These are phyloP conservation scores for Breynia disticha DNA, from an alignment of 441 rosid species.

Conservation along the genomic window DNA sequence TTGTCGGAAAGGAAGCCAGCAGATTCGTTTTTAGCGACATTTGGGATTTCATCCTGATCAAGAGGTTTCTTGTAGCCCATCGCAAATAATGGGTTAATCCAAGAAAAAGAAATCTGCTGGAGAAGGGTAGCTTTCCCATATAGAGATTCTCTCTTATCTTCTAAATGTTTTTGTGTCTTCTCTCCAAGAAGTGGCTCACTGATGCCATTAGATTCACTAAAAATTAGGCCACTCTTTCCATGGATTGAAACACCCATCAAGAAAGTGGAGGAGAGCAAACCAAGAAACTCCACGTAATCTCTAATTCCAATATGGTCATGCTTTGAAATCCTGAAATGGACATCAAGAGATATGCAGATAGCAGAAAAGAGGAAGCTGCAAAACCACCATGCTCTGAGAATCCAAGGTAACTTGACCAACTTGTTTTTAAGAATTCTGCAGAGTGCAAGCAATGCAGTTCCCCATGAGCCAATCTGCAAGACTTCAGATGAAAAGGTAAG, in stretches of 20 bases:
- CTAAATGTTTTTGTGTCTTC: slow-evolving; percentile 22
- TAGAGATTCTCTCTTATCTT: slow-evolving; percentile 33
- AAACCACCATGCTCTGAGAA: slow-evolving; percentile 81
- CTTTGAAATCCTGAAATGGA: slow-evolving; percentile 24
- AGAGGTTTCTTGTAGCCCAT: slow-evolving; percentile 72
- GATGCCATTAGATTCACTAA: slow-evolving; percentile 20
- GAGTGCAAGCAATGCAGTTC: slow-evolving; percentile 25
- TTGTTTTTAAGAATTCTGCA: slow-evolving; percentile 26
- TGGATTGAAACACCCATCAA: slow-evolving; percentile 48
- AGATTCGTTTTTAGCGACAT: slow-evolving; percentile 53
- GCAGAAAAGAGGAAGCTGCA: slow-evolving; percentile 52
- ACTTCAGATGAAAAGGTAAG: slow-evolving; percentile 42
- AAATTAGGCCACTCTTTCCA: slow-evolving; percentile 60
- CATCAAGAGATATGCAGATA: slow-evolving; percentile 27
- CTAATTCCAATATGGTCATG: slow-evolving; percentile 23
- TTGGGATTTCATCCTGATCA: slow-evolving; percentile 64
- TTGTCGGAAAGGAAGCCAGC: slow-evolving; percentile 45
- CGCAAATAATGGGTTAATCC: slow-evolving; percentile 80
- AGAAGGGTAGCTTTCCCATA: slow-evolving; percentile 68
- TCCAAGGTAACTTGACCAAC: slow-evolving; percentile 49
- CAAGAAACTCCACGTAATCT: slow-evolving; percentile 42
- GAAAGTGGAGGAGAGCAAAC: slow-evolving; percentile 49
- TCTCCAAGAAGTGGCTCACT: slow-evolving; percentile 56
- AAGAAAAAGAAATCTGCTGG: slow-evolving; percentile 82
- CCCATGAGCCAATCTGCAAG: slow-evolving; percentile 49